Base-by-base conservation (phyloP, 495 filamentous ascomycete genomes). In the Bacidia rubella region DNA sequence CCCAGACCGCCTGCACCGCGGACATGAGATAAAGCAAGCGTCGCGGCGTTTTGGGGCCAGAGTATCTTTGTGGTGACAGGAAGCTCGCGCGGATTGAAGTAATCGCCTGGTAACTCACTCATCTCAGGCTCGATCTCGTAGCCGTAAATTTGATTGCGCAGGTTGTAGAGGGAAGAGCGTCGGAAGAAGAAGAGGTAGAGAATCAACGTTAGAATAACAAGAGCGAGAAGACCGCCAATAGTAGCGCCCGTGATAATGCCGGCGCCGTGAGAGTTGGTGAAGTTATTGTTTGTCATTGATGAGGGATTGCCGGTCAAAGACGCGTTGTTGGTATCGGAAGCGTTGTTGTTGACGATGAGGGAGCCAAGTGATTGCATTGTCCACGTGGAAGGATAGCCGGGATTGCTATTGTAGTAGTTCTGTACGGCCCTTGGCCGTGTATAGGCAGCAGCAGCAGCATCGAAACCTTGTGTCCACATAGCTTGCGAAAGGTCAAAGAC, bases 181-280 rank as follows among this genome's bases (percentile, higher is more conserved):
- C 47, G 47, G 47, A 19, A 50, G 29, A 50, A 21, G 29, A 17
- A 38, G 25, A 50, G 4, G 19, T 50, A 50, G 11, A 50, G 26
- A 2, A 47, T 21, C 2, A 50, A 15, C 20, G 26, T 25, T 20
- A 25, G 47, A 10, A 50, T 15, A 1, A 38, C n/a, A 7, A 38
- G 2, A 19, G n/a, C 47, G 10, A 38, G n/a, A n/a, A 50, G 9
- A 15, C 47, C 47, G 27, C 47, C 47, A 38, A 50, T 38, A 7
- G 47, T 38, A 7, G 26, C 47, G 26, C 47, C 47, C 1, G 47
- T 15, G n/a, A 50, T 50, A 17, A 50, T 38, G 11, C 27, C 47
- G 17, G 27, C 26, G 5, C 9, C 5, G 19, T 44, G 41, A 44
- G 41, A 44, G 5, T 9, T 5, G 19, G 12, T 9, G 12, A n/a